phyloP scores from a whole-genome alignment of 345 rosid species.

The Syzygium jambos region DNA sequence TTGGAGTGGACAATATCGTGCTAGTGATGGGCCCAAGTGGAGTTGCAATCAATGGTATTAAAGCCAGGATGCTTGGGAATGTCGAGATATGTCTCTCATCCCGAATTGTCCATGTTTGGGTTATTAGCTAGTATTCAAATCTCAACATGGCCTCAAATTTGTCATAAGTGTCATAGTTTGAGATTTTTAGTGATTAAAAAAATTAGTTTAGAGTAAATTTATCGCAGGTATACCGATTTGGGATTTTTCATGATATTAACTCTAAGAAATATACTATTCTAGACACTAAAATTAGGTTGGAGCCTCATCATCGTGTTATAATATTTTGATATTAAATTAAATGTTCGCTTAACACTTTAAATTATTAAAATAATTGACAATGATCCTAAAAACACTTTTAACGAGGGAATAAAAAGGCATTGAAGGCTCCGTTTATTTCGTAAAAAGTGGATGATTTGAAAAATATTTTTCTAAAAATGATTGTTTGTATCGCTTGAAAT shows the following conservation, averaged over 20 bases:
- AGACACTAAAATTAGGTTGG: background rate
- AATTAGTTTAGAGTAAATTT: too few relatives aligned
- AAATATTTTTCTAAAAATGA: too few relatives aligned
- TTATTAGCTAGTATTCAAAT: background rate
- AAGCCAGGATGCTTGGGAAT: background rate
- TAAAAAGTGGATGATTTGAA: too few relatives aligned
- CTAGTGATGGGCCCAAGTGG: background rate
- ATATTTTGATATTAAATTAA: background rate
- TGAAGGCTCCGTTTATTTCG: too few relatives aligned
- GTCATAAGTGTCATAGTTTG: too few relatives aligned
- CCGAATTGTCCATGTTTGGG: background rate
- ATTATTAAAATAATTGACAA: background rate
- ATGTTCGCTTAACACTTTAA: background rate
- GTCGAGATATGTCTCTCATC: background rate
- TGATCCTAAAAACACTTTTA: fast-evolving
- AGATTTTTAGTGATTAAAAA: too few relatives aligned
- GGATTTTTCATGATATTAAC: too few relatives aligned
- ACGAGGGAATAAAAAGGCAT: background rate
- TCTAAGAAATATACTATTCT: background rate
- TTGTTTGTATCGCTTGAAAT: too few relatives aligned
- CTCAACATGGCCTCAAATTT: background rate
- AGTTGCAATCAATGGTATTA: background rate
- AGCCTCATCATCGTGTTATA: background rate
- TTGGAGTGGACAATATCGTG: background rate
- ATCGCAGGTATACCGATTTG: too few relatives aligned